These are phyloP conservation scores for Pyrenochaeta sp. DNA, from an alignment of 2,329 filamentous ascomycete species.

Conservation along the genomic window DNA sequence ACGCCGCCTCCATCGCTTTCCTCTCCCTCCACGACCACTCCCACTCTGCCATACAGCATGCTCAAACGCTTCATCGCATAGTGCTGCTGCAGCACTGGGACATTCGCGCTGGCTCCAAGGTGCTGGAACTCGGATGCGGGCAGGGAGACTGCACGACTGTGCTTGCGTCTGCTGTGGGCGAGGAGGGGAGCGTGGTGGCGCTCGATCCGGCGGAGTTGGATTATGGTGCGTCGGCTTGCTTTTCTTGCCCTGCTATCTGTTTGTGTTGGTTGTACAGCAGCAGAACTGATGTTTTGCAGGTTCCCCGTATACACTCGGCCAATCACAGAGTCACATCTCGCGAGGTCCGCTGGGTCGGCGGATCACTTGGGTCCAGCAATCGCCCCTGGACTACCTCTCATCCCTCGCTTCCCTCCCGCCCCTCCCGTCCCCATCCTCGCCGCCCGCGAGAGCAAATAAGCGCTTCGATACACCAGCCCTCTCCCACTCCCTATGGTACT, in stretches of 20 bases:
- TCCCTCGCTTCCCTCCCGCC: slow-evolving; percentile 3
- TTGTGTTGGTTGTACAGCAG: neutral
- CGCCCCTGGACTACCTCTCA: slow-evolving; percentile 40
- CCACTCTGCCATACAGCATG: slow-evolving; percentile 25
- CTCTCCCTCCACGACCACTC: slow-evolving; percentile 27
- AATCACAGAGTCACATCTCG: slow-evolving; percentile 59
- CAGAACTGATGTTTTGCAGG: slow-evolving; percentile 13
- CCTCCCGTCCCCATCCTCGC: slow-evolving; percentile 7
- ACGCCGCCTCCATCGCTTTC: slow-evolving; percentile 23
- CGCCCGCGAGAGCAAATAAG: slow-evolving; percentile 8
- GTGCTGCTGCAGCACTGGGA: slow-evolving; percentile 31
- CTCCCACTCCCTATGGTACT: slow-evolving; percentile 65
- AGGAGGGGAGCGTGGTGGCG: slow-evolving; percentile 55
- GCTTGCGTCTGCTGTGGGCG: slow-evolving; percentile 59
- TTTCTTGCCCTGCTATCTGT: neutral
- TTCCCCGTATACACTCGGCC: slow-evolving; percentile 57
- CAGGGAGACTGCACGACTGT: slow-evolving; percentile 66
- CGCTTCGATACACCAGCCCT: slow-evolving; percentile 60
- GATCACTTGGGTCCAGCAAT: slow-evolving; percentile 56
- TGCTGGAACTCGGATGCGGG: slow-evolving; percentile 68
- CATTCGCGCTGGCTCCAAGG: slow-evolving; percentile 45
- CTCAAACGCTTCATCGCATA: slow-evolving; percentile 35
- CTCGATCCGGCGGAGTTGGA: slow-evolving; percentile 61
- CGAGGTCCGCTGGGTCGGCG: slow-evolving; percentile 51
- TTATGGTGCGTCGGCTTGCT: slow-evolving; percentile 51